phyloP scores from a whole-genome alignment of 2,329 filamentous ascomycete genomes.

The Cladosporium sp. region DNA sequence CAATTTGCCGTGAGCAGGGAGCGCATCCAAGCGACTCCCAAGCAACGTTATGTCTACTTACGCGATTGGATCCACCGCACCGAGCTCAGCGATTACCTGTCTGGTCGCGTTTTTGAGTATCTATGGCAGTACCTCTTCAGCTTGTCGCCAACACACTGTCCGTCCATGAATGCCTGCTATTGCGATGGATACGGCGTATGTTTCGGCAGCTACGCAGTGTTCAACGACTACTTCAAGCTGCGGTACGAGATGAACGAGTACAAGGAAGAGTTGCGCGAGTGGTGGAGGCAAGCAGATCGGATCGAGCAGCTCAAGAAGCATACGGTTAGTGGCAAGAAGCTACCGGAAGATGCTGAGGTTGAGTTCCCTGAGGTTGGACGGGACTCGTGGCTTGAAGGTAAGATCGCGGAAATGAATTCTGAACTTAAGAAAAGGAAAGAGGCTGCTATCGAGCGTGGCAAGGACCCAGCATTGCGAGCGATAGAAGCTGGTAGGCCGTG shows the following conservation, averaged over 20 bases:
- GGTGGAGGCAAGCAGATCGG: constrained; percentile 37
- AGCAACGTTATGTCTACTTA: constrained; percentile 51
- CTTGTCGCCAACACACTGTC: constrained; percentile 45
- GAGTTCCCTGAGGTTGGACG: constrained; percentile 38
- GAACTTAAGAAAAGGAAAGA: constrained; percentile 39
- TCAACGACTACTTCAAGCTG: constrained; percentile 46
- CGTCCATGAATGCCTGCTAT: constrained; percentile 53
- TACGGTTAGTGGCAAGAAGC: constrained; percentile 38
- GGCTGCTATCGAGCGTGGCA: constrained; percentile 47
- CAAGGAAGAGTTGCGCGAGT: constrained; percentile 38
- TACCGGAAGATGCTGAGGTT: constrained; percentile 33
- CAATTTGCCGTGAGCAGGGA: constrained; percentile 59
- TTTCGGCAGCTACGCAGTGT: constrained; percentile 49
- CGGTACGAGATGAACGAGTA: constrained; percentile 38
- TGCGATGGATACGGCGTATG: constrained; percentile 62
- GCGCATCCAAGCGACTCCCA: constrained; percentile 50
- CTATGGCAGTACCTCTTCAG: constrained; percentile 61
- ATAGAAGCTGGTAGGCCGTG: constrained; percentile 49
- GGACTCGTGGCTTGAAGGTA: constrained; percentile 38
- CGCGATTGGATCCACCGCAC: constrained; percentile 59
- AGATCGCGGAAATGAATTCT: constrained; percentile 41
- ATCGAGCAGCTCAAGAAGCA: constrained; percentile 33
- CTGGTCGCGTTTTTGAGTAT: constrained; percentile 59
- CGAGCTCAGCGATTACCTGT: constrained; percentile 50
- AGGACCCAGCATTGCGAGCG: constrained; percentile 48